Evolutionary conservation across 2,329 filamentous ascomycete species (phyloP).

Genomic region (Aschersonia sp.): DNA sequence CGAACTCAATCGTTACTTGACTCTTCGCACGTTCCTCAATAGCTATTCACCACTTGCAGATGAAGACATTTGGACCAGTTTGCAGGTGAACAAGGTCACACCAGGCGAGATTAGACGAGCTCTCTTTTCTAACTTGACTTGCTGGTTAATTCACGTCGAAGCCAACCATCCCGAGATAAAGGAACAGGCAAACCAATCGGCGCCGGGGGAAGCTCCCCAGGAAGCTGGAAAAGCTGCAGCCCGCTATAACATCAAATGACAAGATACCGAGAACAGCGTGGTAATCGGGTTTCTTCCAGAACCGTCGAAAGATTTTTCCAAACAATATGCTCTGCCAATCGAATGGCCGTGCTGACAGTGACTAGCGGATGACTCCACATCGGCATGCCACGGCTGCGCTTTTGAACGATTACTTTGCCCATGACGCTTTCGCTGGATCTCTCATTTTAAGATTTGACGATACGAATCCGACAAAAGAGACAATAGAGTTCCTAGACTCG

Average conservation of each 20-base stretch:
- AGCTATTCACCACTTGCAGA: background rate
- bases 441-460: slow-evolving; percentile 82
- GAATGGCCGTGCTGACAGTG: background rate
- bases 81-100: background rate
- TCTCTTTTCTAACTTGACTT: background rate
- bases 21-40: background rate
- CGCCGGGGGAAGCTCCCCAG: background rate
- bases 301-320: slow-evolving; percentile 38
- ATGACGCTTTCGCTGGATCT: slow-evolving; percentile 72
- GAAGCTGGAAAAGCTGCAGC: background rate
- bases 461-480: slow-evolving; percentile 86
- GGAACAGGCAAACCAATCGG: background rate
- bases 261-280: slow-evolving; percentile 66
- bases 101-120: background rate
- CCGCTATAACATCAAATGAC: slow-evolving; percentile 61
- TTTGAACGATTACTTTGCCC: slow-evolving; percentile 87
- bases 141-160: background rate
- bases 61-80: background rate
- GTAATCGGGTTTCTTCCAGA: slow-evolving; percentile 79
- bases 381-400: slow-evolving; percentile 75
- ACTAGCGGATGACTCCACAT: slow-evolving; percentile 67
- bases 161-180: background rate
- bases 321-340: background rate
- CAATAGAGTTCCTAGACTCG: slow-evolving; percentile 77
- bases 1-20: background rate